Base-by-base conservation (phyloP, 768 basidiomycete species). In the Boletus pseudopeckii region DNA sequence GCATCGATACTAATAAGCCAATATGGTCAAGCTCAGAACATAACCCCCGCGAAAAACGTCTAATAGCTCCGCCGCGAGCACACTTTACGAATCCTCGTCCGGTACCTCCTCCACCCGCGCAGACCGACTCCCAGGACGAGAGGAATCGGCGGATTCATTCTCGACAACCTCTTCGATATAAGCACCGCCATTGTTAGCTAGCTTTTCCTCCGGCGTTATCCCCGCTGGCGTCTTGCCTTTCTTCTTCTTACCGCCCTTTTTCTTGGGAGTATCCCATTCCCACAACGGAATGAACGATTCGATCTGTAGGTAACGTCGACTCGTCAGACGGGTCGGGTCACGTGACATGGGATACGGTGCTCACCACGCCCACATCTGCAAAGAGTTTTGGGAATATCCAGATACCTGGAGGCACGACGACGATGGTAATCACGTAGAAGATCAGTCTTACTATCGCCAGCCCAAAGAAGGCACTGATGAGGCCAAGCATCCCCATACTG, bases 321-420 rank as follows among this genome's bases (percentile, higher is more conserved):
- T 20, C 24, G 22, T 45, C 32, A 54, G 38, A 5, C 1, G 17
- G 33, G 0, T 32, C 1, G 1, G 4, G 14, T 37, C 48, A 42
- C 45, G 42, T 45, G 56, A 48, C 38, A 51, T 24, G 33, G 3
- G 18, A 43, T 3, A 38, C 47, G 32, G 24, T 34, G 85, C 96
- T 72, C 69, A 99, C 97, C 66, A 98, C 96, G 71, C 97, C 95
- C 51, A 98, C 96, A 65, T 99, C 96, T 14, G 96, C 97, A 60
- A 99, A 98, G 32, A 99, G 75, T 67, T 96, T 88, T 0, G 97
- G 97, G 78, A 98, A 99, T 75, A 98, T 88, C 97, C 97, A 99
- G 45, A 99, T 97, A 40, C 95, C 97, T 14, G 92, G 92, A 55
- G 85, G 84, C 32, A 84, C 85, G 52, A 83, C 83, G 64, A 98